These are phyloP conservation scores for Aureobasidium sp. DNA, from an alignment of 2,329 filamentous ascomycete species.

Conservation along the genomic window DNA sequence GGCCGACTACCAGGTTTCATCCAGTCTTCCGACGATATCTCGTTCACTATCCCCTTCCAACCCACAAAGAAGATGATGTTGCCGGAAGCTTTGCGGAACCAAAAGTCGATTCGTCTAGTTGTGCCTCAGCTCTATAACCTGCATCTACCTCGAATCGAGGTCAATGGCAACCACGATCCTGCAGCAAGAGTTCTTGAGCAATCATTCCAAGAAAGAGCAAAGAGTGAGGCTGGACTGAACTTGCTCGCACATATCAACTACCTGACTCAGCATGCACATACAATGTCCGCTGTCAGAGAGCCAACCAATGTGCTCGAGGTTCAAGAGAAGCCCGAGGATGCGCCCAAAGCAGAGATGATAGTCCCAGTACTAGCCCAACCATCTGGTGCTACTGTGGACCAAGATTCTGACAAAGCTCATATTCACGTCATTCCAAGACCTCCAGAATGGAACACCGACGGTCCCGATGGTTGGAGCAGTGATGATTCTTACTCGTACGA, in stretches of 20 bases:
- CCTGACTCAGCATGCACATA: slow-evolving; percentile 60
- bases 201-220: slow-evolving; percentile 52
- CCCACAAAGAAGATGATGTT: slow-evolving; percentile 53
- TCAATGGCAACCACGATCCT: slow-evolving; percentile 53
- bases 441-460: slow-evolving; percentile 57
- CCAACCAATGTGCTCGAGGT: neutral
- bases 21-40: slow-evolving; percentile 59
- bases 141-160: slow-evolving; percentile 54
- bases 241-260: slow-evolving; percentile 70
- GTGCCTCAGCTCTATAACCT: slow-evolving; percentile 66
- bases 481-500: slow-evolving; percentile 37
- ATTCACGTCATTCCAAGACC: slow-evolving; percentile 65
- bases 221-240: slow-evolving; percentile 49
- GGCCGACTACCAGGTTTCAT: slow-evolving; percentile 57
- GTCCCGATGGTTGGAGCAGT: slow-evolving; percentile 21
- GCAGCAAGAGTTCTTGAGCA: slow-evolving; percentile 57
- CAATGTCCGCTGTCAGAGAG: slow-evolving; percentile 43
- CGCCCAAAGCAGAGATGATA: neutral
- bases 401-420: slow-evolving; percentile 47
- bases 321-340: neutral
- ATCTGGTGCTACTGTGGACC: slow-evolving; percentile 7
- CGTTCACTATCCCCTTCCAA: slow-evolving; percentile 62
- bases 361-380: neutral
- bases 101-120: slow-evolving; percentile 58
- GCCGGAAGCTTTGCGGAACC: slow-evolving; percentile 49